Base-by-base conservation (phyloP, 1,284 basidiomycete species). In the Apiotrichum sp. region DNA sequence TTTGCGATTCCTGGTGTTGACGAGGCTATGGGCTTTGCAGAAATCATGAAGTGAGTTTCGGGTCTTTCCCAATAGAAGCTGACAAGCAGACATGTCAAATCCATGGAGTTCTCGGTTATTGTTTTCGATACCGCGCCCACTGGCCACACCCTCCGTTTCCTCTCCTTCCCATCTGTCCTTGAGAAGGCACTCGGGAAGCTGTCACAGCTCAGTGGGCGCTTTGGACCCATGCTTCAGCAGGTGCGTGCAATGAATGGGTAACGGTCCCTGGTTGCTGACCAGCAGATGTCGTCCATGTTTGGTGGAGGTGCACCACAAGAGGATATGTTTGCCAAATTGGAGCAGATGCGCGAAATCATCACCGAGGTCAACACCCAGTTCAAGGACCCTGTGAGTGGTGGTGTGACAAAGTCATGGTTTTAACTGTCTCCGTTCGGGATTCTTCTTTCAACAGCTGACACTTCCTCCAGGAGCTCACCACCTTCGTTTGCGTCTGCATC, bases 51-150 rank as follows among this genome's bases (percentile, higher is more conserved):
- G 91, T 93, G 61, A 61, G 83, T 78, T 10, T 14, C 29, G 43
- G 7, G 16, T 43, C 3, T 9, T 9, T 14, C n/a, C 2, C 6
- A 41, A 16, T 14, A 10, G 4, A 14, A 13, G 32, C 38, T 48
- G 10, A 51, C 45, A 22, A 31, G 1, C 64, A 95, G 91, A 72
- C 93, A 98, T 75, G 96, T 99, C 77, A 98, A 98, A 78, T 96
- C 91, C n/a, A 98, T 98, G 95, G 86, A 98, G 78, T 99, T 96
- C 80, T 93, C 91, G 29, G 91, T 96, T 56, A 98, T 99, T 70
- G 93, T 99, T 33, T 99, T 99, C 70, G 95, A 99, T 74, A 99
- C 95, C 1, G 95, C 95, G 40, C 95, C 95, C 2, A 99, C 95
- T 6, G 96, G 95, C 3, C 95, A 99, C 77, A 99, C 95, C 0